Base-by-base conservation (phyloP, 495 filamentous ascomycete genomes). In the Aspergillus taichungensis region DNA sequence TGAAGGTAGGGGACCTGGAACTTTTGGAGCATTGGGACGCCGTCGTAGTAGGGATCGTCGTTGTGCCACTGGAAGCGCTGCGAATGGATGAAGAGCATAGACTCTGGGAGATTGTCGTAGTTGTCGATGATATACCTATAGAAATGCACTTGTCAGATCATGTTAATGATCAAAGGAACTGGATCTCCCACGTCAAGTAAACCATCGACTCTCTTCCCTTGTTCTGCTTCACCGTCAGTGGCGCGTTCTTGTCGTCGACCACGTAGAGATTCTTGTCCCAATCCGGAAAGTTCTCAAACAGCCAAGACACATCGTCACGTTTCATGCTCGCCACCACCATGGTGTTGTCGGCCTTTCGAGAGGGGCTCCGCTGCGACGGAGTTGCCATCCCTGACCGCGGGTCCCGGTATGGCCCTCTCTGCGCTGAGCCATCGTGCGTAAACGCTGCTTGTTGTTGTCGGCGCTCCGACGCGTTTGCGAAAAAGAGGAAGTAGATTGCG, bases 61-160 rank as follows among this genome's bases (percentile, higher is more conserved):
- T 77, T 76, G 55, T 85, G 82, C 81, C 81, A 84, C 57, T 79
- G 72, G 54, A 74, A 80, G 41, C 77, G 76, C 37, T 72, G 57
- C 27, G 75, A 70, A 56, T 85, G 82, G 38, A 79, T 65, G 59
- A 84, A 84, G 47, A 84, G 70, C 47, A 77, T 74, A 11, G 68
- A 54, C 14, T 77, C 65, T 3, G 81, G 74, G 5, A 84, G 74
- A 31, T 64, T 60, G 46, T 82, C 65, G 63, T 85, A 85, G 42
- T 76, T 66, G 52, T 81, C 74, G 54, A 85, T 82, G 14, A 85
- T 75, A 52, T 83, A 79, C n/a, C 69, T 73, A 28, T 24, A 24
- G 6, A 10, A 13, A 9, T 27, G 30, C 12, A 33, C 29, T 12
- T 30, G 8, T 45, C 24, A 13, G 34, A 33, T 18, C 30, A 34